phyloP scores from a whole-genome alignment of 2,329 filamentous ascomycete species.

The Aureobasidium sp. region DNA sequence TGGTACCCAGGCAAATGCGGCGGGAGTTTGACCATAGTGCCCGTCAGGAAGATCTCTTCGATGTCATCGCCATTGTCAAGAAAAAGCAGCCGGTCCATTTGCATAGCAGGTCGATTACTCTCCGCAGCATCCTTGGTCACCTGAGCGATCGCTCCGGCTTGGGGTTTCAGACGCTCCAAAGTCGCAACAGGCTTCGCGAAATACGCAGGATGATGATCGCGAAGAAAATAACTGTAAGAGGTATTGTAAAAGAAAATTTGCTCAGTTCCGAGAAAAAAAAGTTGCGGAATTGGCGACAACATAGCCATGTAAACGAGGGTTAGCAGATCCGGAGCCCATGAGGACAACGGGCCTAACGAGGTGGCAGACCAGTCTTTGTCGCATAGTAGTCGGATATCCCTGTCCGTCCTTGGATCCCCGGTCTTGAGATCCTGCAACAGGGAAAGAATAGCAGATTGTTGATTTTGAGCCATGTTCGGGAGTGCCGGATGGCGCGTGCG shows the following conservation, averaged over 20 bases:
- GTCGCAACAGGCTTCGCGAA: neutral
- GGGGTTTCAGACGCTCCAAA: neutral
- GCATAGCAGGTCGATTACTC: neutral
- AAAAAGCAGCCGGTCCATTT: neutral
- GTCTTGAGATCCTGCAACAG: neutral
- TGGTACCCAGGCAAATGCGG: neutral
- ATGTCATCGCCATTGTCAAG: neutral
- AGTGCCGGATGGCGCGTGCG: neutral
- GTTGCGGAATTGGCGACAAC: constrained; percentile 13
- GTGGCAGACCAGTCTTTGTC: neutral
- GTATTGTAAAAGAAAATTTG: constrained; percentile 16
- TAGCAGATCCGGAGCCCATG: constrained; percentile 16
- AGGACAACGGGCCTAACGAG: constrained; percentile 7
- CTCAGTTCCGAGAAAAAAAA: constrained; percentile 11
- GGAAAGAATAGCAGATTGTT: neutral
- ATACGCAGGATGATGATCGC: constrained; percentile 12
- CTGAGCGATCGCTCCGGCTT: neutral
- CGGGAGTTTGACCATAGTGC: neutral
- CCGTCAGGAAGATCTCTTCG: neutral
- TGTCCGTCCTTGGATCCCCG: neutral
- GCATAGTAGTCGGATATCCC: neutral
- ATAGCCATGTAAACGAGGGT: constrained; percentile 14
- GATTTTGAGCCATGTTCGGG: neutral
- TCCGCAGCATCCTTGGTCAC: neutral
- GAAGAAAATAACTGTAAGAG: constrained; percentile 2